These are phyloP conservation scores for Caryopteris hybrid DNA, from an alignment of 305 asterid genomes.

Conservation along the genomic window DNA sequence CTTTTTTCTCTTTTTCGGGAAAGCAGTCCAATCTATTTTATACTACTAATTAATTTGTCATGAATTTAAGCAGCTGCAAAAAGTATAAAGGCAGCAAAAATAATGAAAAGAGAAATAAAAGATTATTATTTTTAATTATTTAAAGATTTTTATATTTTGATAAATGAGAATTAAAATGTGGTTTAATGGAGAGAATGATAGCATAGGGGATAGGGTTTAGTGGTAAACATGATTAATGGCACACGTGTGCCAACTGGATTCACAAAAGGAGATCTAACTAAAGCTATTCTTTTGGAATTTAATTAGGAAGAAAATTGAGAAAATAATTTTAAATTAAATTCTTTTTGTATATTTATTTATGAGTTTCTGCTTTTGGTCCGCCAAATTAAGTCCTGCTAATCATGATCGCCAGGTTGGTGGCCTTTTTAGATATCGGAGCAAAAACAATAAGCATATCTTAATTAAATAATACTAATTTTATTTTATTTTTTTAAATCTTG, in stretches of 20 bases:
- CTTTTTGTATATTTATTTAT: not conserved
- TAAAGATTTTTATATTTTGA: not conserved
- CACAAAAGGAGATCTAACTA: constrained; percentile 27
- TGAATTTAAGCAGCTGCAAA: constrained; percentile 23
- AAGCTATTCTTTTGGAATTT: constrained; percentile 19
- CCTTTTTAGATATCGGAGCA: not conserved
- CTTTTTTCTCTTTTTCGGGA: too few species aligned
- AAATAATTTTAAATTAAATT: not conserved
- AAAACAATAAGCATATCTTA: constrained; percentile 9
- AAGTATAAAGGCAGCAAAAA: constrained; percentile 6
- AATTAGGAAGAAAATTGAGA: not conserved
- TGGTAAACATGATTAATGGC: constrained; percentile 65
- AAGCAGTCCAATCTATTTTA: constrained; percentile 29
- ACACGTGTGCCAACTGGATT: constrained; percentile 83
- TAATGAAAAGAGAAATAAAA: not conserved
- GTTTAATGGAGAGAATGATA: constrained; percentile 51
- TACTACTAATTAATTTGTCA: constrained; percentile 18
- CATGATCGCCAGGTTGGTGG: constrained; percentile 31
- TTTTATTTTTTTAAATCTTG: not conserved
- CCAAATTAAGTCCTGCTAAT: constrained; percentile 32
- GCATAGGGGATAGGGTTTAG: constrained; percentile 45
- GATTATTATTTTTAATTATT: not conserved
- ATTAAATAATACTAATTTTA: not conserved
- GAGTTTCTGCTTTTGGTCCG: constrained; percentile 34
- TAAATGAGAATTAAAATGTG: not conserved